Base-by-base conservation (phyloP, 352 stramenopile genomes). In the Pythium dissotocum region DNA sequence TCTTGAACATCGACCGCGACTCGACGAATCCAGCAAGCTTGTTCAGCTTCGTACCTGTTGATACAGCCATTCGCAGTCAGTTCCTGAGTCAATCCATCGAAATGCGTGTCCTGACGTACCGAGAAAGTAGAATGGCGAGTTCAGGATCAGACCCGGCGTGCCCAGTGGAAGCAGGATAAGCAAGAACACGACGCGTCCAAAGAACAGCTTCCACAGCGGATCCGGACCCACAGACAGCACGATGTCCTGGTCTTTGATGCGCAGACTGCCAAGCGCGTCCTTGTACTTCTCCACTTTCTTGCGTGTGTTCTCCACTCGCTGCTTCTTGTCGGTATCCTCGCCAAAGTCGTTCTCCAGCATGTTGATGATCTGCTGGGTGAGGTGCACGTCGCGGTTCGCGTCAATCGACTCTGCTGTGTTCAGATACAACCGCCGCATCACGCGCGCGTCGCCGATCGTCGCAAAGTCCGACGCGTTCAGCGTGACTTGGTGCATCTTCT, bases 1-100 rank as follows among this genome's bases (percentile, higher is more conserved):
- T 89, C 72, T 93, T 93, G 66, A 91, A 91, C 83, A 91, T 90
- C 5, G 80, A 90, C 71, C 83, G 87, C 26, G 82, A 93, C 71
- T 93, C 82, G 53, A 87, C 75, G 42, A 82, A 91, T 9, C 85
- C 85, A 4, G 85, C 85, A 2, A 86, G 58, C 36, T 67, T 82
- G 61, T 93, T 93, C 60, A 93, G 75, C 60, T 93, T 93, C 30
- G 67, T 80, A 32, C 78, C 84, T 92, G 38, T 18, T 46, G 6
- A 35, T 28, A 40, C 3, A 10, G 9, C 26, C 48, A 40, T 13
- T 2, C 54, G 13, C 10, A 44, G 30, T 59, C 18, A 44, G 32
- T 18, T 7, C 16, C 6, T 35, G 51, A 13, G 71, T 36, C 36
- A 18, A 38, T 38, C 36, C 12, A 44, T 53, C n/a, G 46, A 21